Evolutionary conservation across 768 basidiomycete genomes (phyloP).

Genomic region (Artomyces pyxidatus): DNA sequence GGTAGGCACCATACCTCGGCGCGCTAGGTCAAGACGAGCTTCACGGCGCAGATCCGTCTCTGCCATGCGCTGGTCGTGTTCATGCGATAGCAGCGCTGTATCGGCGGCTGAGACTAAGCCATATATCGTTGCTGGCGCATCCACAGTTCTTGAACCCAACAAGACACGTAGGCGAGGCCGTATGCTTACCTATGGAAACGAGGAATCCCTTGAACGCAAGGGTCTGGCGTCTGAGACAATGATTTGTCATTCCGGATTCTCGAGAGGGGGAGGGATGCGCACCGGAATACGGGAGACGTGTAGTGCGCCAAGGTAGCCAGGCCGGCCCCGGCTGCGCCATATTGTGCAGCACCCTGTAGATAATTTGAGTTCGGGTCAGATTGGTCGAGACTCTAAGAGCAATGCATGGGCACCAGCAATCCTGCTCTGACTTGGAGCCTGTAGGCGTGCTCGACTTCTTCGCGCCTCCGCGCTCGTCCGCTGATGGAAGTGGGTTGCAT

Average conservation of each 20-base stretch:
- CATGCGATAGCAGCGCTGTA: constrained; percentile 63
- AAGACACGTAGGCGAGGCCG: constrained; percentile 1
- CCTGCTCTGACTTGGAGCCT: constrained; percentile 1
- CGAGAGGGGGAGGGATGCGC: constrained; percentile 13
- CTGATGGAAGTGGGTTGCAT: neutral
- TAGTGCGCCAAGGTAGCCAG: constrained; percentile 55
- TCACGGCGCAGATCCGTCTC: constrained; percentile 66
- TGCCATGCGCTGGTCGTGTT: constrained; percentile 52
- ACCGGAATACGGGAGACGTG: constrained; percentile 71
- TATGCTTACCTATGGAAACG: constrained; percentile 55
- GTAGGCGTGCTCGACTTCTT: neutral
- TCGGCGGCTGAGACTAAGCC: constrained; percentile 76
- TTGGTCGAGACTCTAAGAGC: neutral
- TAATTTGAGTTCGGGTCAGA: constrained; percentile 1
- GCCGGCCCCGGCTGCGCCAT: constrained; percentile 50
- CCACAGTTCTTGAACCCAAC: too few species aligned
- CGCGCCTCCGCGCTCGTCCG: constrained; percentile 1
- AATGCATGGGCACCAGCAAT: constrained; percentile 6
- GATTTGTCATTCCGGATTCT: neutral
- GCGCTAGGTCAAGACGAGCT: constrained; percentile 67
- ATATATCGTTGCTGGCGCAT: constrained; percentile 44
- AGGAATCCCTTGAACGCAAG: constrained; percentile 77
- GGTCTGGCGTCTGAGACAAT: constrained; percentile 56
- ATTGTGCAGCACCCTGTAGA: constrained; percentile 44
- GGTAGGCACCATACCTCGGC: constrained; percentile 68